Percentiles rank a stretch among this genome's conserved stretches.
phyloP scores from a whole-genome alignment of 2,329 filamentous ascomycete species.

The Talaromyces marneffei region DNA sequence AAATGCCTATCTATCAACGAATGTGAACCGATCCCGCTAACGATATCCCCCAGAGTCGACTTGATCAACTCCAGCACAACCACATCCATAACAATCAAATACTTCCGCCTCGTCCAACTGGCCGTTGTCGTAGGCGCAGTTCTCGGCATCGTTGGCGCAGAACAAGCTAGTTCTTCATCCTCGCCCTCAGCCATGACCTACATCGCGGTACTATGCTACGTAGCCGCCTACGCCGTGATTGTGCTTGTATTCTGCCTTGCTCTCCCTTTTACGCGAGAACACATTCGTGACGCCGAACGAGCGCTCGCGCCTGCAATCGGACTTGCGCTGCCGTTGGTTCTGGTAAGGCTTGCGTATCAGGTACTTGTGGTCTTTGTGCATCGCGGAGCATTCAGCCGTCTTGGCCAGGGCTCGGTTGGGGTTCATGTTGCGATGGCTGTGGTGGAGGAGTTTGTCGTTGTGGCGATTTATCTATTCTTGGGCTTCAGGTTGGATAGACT shows the following conservation, averaged over 20 bases:
- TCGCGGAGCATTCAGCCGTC: not conserved
- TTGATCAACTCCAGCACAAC: not conserved
- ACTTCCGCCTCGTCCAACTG: slow-evolving; percentile 3
- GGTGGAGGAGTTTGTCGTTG: not conserved
- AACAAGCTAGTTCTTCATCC: not conserved
- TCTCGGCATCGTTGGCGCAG: not conserved
- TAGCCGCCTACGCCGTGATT: not conserved
- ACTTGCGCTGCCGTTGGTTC: not conserved
- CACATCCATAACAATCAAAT: not conserved
- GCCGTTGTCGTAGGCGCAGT: slow-evolving; percentile 2
- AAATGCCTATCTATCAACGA: not conserved
- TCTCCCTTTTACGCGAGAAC: not conserved
- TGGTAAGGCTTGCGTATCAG: not conserved
- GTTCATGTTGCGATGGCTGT: not conserved
- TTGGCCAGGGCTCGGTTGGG: not conserved
- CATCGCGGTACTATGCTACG: slow-evolving; percentile 4
- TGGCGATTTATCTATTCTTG: not conserved
- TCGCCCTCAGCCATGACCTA: not conserved
- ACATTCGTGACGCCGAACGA: not conserved
- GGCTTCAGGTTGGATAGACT: not conserved
- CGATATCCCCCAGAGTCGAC: not conserved
- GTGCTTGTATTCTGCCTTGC: not conserved
- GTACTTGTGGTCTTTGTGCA: slow-evolving; percentile 5
- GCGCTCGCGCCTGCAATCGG: not conserved
- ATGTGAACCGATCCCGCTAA: not conserved